A percentile compares a stretch with the other conserved stretches of the same genome.
phyloP scores from a whole-genome alignment of 2,329 filamentous ascomycete genomes.

The Trichoderma breve region DNA sequence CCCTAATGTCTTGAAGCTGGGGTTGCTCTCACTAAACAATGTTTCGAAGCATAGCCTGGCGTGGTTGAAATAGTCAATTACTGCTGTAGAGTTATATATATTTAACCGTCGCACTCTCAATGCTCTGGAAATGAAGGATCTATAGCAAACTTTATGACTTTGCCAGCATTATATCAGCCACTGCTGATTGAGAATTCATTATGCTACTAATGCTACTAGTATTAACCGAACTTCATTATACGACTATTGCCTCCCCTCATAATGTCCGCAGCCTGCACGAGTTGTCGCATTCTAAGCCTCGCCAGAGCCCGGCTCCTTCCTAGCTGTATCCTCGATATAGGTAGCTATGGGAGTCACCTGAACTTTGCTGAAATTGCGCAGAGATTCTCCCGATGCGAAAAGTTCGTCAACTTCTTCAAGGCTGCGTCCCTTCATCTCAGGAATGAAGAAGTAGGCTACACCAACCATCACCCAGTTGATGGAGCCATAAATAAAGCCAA shows the following conservation, averaged over 20 bases:
- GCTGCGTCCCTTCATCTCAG: constrained; percentile 42
- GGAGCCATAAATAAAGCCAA: constrained; percentile 41
- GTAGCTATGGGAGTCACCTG: neutral
- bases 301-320: neutral
- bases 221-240: neutral
- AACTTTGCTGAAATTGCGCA: constrained; percentile 22
- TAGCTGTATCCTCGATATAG: constrained; percentile 1
- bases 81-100: neutral
- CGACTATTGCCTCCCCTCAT: neutral
- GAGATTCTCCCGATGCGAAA: constrained; percentile 23
- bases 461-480: constrained; percentile 38
- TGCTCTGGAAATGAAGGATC: no score
- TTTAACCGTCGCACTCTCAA: neutral
- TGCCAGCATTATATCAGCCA: neutral
- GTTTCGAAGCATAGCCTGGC: neutral
- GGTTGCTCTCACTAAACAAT: neutral
- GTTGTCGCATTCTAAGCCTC: neutral
- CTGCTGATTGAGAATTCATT: neutral
- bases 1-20: neutral
- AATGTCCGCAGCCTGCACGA: neutral
- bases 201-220: neutral
- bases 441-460: constrained; percentile 44
- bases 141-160: neutral
- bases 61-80: neutral
- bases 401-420: constrained; percentile 28